Evolutionary conservation across 2,329 filamentous ascomycete genomes (phyloP), one percentile per base, ranked within the genome.

Genomic region (Cladosporium sp.): DNA sequence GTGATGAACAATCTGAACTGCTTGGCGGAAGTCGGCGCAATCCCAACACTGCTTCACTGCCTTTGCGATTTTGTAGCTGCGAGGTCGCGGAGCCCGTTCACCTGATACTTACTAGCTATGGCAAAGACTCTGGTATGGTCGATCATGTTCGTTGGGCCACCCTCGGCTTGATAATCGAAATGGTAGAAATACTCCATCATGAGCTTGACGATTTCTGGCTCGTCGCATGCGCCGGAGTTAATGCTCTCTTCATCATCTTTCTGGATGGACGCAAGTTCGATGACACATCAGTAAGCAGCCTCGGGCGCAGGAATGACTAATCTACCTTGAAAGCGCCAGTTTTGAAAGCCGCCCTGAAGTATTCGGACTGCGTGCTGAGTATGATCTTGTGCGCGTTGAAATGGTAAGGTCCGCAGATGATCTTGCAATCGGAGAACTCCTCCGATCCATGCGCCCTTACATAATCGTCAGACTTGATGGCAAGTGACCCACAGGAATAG

Each of bases 61-160:
- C 20, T 67, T 58, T 17, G 66, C 62, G 59, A 75, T 58, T 76
- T 76, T 37, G 63, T 66, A 20, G 68, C 65, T 19, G 74, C 68
- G 20, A 76, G 69, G 3, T 66, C 58, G 60, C 75, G 74, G n/a
- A 77, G 67, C 48, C 70, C 73, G 9, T 66, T 56, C 42, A 76
- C 72, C 51, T 71, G 73, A 58, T 63, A 64, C 72, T 77, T 77
- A 64, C 76, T 72, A 17, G 74, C 75, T 36, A 75, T 71, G 19
- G 74, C 74, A 62, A 76, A 77, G 36, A 77, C 71, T 58, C 72
- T 73, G 42, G 74, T 72, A 58, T 77, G 75, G 17, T 68, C n/a
- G 10, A 34, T n/a, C 25, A 56, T 35, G 3, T 66, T 56, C 75
- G 57, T 12, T n/a, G n/a, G n/a, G n/a, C n/a, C n/a, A 73, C 65